Evolutionary conservation across 2,329 filamentous ascomycete genomes (phyloP).

Genomic region (Coniochaeta sp.): DNA sequence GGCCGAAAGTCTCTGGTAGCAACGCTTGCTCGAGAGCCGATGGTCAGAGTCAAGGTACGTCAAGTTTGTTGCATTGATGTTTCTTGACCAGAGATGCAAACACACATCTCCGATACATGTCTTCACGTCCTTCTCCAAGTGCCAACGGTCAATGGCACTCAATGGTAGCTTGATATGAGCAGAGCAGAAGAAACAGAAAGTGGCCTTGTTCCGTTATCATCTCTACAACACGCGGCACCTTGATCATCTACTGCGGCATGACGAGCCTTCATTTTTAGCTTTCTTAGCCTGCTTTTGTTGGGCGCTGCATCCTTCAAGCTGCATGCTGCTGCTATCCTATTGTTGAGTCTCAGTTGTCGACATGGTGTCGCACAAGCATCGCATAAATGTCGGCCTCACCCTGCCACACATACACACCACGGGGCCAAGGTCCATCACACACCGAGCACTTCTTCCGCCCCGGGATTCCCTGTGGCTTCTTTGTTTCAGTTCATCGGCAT

Average conservation of each 20-base stretch:
- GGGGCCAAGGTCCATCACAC: background rate
- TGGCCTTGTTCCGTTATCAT: background rate
- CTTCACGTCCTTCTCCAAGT: background rate
- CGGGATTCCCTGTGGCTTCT: constrained; percentile 2
- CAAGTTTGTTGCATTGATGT: background rate
- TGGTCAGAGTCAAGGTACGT: background rate
- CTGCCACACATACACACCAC: background rate
- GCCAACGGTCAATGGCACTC: background rate
- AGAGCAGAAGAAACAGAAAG: background rate
- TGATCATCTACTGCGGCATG: background rate
- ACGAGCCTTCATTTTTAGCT: no score
- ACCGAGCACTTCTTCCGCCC: constrained; percentile 1
- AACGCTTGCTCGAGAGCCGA: background rate
- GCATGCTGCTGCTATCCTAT: background rate
- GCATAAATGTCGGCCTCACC: background rate
- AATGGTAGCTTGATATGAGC: background rate
- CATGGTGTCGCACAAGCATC: background rate
- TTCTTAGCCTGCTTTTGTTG: no score
- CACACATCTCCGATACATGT: background rate
- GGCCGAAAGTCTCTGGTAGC: background rate
- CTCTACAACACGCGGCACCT: background rate
- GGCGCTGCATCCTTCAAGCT: background rate
- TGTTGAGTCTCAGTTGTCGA: background rate
- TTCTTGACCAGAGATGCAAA: background rate
- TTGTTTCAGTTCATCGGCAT: background rate